Conservation (phyloP, 345 rosid species). For the Salix caprea region DNA sequence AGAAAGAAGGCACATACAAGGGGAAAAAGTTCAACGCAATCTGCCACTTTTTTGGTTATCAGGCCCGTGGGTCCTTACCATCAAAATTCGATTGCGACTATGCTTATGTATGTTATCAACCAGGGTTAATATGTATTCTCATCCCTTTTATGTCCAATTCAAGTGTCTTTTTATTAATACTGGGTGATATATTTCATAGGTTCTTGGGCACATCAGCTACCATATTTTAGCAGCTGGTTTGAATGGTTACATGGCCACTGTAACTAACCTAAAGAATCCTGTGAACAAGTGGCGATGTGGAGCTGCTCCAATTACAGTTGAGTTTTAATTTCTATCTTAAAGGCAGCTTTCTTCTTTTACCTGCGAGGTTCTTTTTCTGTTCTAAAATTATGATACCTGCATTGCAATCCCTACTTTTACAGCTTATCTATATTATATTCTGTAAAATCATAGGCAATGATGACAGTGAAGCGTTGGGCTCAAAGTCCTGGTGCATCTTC, state of each 20-base stretch:
- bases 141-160: not conserved
- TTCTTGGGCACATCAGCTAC: conserved; percentile 90
- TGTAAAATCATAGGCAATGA: conserved; percentile 63
- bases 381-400: not conserved
- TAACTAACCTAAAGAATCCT: conserved; percentile 85
- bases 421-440: not conserved
- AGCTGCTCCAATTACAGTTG: conserved; percentile 91
- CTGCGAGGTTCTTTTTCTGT: not conserved
- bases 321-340: conserved; percentile 24
- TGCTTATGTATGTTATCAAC: conserved; percentile 66
- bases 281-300: conserved; percentile 94
- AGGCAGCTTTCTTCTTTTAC: not conserved
- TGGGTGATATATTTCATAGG: conserved; percentile 34
- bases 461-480: conserved; percentile 92
- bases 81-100: conserved; percentile 97
- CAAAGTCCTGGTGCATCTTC: conserved; percentile 64
- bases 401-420: not conserved
- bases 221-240: conserved; percentile 91
- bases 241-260: conserved; percentile 95
- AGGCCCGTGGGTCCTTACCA: conserved; percentile 98
- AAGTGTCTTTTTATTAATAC: not conserved
- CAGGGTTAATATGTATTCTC: conserved; percentile 6
- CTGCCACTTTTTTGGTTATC: conserved; percentile 98
- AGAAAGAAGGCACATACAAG: conserved; percentile 87
- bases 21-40: conserved; percentile 96